phyloP scores from a whole-genome alignment of 2,329 filamentous ascomycete species.

The Aspergillus ochraceoroseus region DNA sequence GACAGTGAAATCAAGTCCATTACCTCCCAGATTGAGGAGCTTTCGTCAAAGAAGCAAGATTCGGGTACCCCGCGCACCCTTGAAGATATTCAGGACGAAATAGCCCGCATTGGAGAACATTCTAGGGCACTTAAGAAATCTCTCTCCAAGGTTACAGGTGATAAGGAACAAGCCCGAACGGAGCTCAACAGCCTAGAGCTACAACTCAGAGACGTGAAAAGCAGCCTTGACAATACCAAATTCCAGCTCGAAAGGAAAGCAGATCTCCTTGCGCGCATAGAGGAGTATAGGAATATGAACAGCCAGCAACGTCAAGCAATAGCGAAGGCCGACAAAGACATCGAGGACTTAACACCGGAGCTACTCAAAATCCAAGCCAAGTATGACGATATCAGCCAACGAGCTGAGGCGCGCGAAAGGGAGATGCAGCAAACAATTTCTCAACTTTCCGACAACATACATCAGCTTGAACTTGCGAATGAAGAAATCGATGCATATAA shows the following conservation, averaged over 20 bases:
- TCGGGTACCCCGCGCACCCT: slow-evolving; percentile 62
- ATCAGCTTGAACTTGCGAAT: slow-evolving; percentile 70
- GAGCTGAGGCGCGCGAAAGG: slow-evolving; percentile 67
- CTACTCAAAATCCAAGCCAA: slow-evolving; percentile 69
- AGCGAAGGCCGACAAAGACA: slow-evolving; percentile 63
- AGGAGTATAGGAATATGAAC: slow-evolving; percentile 65
- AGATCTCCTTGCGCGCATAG: slow-evolving; percentile 64
- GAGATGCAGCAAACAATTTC: slow-evolving; percentile 66
- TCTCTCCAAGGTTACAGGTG: slow-evolving; percentile 61
- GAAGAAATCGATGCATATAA: slow-evolving; percentile 75
- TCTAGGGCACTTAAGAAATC: slow-evolving; percentile 59
- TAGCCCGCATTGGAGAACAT: slow-evolving; percentile 63
- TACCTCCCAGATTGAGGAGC: slow-evolving; percentile 66
- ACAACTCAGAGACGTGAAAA: slow-evolving; percentile 68
- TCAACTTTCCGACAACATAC: slow-evolving; percentile 66
- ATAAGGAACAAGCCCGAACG: slow-evolving; percentile 67
- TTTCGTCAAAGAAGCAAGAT: slow-evolving; percentile 70
- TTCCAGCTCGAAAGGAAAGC: slow-evolving; percentile 79
- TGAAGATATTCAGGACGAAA: slow-evolving; percentile 77
- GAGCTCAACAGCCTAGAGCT: slow-evolving; percentile 68
- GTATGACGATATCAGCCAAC: slow-evolving; percentile 69
- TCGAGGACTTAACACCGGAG: slow-evolving; percentile 69
- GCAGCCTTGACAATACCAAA: slow-evolving; percentile 64
- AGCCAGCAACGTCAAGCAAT: slow-evolving; percentile 65
- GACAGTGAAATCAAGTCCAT: slow-evolving; percentile 66